These are phyloP conservation scores for Backusella westeae DNA, from an alignment of 192 early-diverging fungal genomes.

Conservation along the genomic window DNA sequence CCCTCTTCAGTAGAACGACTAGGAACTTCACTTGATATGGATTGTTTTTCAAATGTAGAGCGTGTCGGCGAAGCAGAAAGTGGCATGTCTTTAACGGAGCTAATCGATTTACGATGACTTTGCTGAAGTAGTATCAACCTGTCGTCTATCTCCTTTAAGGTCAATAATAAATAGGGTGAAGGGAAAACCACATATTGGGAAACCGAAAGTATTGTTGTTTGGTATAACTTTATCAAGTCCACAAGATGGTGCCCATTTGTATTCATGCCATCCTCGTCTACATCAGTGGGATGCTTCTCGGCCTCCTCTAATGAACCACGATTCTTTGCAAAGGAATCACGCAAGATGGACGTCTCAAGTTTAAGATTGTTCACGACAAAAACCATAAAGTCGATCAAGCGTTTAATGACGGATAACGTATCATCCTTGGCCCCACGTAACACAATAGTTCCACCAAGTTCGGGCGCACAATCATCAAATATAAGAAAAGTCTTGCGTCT, in stretches of 20 bases:
- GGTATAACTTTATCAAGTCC: constrained; percentile 53
- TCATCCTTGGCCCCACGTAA: constrained; percentile 79
- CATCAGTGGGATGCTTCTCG: not conserved
- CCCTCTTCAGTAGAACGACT: not conserved
- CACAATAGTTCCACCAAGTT: constrained; percentile 84
- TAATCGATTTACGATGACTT: constrained; percentile 8
- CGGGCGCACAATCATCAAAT: constrained; percentile 81
- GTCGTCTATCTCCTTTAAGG: constrained; percentile 60
- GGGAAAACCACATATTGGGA: constrained; percentile 87
- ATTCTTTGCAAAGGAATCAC: constrained; percentile 66
- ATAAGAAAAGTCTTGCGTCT: constrained; percentile 84
- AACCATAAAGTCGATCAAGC: constrained; percentile 78
- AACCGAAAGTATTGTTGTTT: constrained; percentile 78
- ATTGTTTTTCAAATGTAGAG: constrained; percentile 24
- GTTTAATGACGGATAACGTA: constrained; percentile 73
- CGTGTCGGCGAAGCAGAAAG: constrained; percentile 19
- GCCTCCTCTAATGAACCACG: constrained; percentile 11
- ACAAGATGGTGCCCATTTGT: constrained; percentile 17
- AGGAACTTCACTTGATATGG: constrained; percentile 5
- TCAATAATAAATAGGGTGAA: constrained; percentile 76
- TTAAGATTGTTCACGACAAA: constrained; percentile 86
- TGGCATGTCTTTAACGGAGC: not conserved
- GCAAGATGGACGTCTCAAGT: constrained; percentile 78
- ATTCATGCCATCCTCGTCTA: constrained; percentile 31
- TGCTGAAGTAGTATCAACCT: constrained; percentile 38